A percentile compares a stretch with the other conserved stretches of the same genome.
phyloP scores from a whole-genome alignment of 2,329 filamentous ascomycete species.

The Trichoderma koningii region DNA sequence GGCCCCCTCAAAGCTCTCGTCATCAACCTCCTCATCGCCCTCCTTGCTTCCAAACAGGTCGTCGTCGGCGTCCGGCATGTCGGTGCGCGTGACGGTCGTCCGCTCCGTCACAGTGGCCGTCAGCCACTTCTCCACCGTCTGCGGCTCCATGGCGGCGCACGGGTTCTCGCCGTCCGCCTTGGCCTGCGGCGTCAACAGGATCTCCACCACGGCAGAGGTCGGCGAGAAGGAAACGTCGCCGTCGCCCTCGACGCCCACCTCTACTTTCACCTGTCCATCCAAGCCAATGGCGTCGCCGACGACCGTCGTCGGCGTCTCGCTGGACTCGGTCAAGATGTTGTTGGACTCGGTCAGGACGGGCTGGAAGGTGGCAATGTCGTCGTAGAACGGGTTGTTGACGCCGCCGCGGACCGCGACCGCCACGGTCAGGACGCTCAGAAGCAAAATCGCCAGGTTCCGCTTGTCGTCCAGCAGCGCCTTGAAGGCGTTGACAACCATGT shows the following conservation, averaged over 20 bases:
- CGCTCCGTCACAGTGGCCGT: constrained; percentile 40
- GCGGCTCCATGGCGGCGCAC: constrained; percentile 23
- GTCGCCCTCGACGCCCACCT: not conserved
- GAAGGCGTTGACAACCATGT: constrained; percentile 56
- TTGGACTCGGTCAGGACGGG: constrained; percentile 33
- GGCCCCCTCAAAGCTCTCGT: not conserved
- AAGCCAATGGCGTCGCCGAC: not conserved
- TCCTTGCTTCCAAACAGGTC: not conserved
- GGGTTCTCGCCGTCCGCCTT: constrained; percentile 27
- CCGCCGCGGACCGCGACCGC: constrained; percentile 49
- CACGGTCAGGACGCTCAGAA: constrained; percentile 57
- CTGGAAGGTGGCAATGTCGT: constrained; percentile 33
- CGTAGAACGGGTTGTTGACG: constrained; percentile 8
- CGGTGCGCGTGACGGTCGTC: constrained; percentile 10
- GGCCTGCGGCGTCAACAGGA: constrained; percentile 10
- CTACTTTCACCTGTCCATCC: not conserved
- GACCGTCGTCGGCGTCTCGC: constrained; percentile 29
- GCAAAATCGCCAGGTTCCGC: constrained; percentile 60
- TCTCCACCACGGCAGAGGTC: constrained; percentile 11
- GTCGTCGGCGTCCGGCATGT: constrained; percentile 35
- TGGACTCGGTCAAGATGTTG: constrained; percentile 28
- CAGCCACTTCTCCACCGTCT: constrained; percentile 30
- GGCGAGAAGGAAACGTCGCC: constrained; percentile 12
- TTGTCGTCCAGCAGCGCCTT: constrained; percentile 58
- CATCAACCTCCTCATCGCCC: constrained; percentile 23